Evolutionary conservation across 768 basidiomycete species (phyloP), one percentile per base, ranked within the genome.

Genomic region (Psilocybe sp.): DNA sequence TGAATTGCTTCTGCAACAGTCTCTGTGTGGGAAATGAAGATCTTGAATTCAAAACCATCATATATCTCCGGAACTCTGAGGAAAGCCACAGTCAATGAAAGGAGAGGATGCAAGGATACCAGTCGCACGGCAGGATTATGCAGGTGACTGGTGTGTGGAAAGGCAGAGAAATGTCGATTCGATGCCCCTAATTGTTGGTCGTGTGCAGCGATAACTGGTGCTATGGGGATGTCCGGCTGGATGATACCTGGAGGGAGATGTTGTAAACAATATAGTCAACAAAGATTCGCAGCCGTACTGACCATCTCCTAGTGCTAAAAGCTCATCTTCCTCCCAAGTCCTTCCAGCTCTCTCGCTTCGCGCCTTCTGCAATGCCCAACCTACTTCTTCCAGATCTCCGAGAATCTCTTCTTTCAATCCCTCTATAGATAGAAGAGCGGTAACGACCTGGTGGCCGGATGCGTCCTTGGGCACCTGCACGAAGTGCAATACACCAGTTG

Each of bases 61-160:
- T 84, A 78, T 50, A 92, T 80, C 63, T 90, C 86, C 2, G 89
- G 89, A 13, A 92, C 79, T 40, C 87, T 81, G 38, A 77, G 64
- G 64, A 90, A 87, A 0, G 72, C 60, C 35, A 88, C 60, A 1
- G 69, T 65, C 16, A 85, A 38, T 0, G 74, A 73, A n/a, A 89
- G 73, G 13, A 71, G 64, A 4, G 83, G 77, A 56, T 92, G 80
- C 2, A 85, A 71, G 5, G 87, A 87, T 2, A 92, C 83, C 38
- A 94, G 71, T 1, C 89, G 85, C 36, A 92, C 64, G 3, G 75
- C 67, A 9, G 90, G 84, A 2, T 72, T 71, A 59, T 87, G 85
- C 34, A 87, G 69, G 63, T 87, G 85, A 0, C 79, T 77, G 1
- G 86, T 85, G 55, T 87, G 68, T 7, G 81, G 78, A 59, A 89